Conservation (phyloP, 495 filamentous ascomycete genomes). For the Penicillium waksmanii region DNA sequence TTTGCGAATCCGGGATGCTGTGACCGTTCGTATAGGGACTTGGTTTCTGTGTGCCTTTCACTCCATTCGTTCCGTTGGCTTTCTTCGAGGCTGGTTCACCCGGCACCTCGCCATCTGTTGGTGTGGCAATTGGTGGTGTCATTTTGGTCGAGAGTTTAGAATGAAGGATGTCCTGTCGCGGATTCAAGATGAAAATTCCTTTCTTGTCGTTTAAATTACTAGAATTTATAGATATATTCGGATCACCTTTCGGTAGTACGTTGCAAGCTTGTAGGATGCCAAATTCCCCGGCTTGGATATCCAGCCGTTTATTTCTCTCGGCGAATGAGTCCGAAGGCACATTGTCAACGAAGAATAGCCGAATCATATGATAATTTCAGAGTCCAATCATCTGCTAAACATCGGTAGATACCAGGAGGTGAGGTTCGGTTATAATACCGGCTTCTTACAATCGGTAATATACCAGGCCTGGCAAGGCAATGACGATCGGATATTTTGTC, state of each 20-base stretch:
- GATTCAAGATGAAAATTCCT: background rate
- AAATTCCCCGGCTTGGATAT: background rate
- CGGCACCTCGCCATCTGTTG: background rate
- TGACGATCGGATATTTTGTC: background rate
- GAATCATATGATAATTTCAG: background rate
- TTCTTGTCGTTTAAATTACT: background rate
- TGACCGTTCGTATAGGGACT: background rate
- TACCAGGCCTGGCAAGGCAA: background rate
- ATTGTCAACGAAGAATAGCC: background rate
- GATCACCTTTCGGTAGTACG: background rate
- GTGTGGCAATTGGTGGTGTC: background rate
- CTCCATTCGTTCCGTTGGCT: constrained; percentile 1
- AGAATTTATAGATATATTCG: background rate
- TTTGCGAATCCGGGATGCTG: background rate
- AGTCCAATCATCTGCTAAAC: no score
- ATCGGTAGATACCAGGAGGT: no score
- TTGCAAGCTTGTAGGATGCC: background rate
- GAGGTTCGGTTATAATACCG: constrained; percentile 2
- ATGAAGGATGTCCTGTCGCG: no score
- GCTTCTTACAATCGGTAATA: constrained; percentile 12
- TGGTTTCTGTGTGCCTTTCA: background rate
- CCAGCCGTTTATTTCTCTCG: no score
- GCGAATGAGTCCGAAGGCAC: background rate
- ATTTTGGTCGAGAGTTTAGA: background rate
- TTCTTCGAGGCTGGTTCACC: background rate